A percentile compares a stretch with the other conserved stretches of the same genome.
Conservation (phyloP, 345 rosid species). For the Eucalyptus sp. region DNA sequence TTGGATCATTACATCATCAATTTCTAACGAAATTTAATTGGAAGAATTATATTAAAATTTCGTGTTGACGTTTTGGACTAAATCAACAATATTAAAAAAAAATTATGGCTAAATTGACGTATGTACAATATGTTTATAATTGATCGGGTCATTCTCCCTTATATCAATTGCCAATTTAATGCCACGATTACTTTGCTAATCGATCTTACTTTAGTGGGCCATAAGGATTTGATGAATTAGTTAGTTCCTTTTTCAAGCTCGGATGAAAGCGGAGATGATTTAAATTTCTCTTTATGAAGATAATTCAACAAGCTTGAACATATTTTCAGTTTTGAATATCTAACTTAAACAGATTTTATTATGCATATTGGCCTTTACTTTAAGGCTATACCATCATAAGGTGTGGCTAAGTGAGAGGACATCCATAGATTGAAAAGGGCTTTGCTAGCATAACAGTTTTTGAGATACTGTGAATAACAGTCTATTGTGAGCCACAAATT, state of each 20-base stretch:
- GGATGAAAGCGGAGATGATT: background rate
- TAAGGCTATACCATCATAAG: background rate
- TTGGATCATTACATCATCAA: rapidly evolving
- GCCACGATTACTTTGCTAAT: background rate
- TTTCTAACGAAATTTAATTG: rapidly evolving
- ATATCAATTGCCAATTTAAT: rapidly evolving
- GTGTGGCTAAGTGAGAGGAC: background rate
- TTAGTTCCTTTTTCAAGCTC: background rate
- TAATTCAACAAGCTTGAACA: background rate
- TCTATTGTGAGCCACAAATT: rapidly evolving
- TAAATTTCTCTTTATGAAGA: background rate
- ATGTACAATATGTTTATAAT: rapidly evolving
- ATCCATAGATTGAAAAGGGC: background rate
- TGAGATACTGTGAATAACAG: rapidly evolving
- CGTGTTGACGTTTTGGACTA: rapidly evolving
- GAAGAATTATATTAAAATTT: background rate
- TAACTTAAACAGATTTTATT: background rate
- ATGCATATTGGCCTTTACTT: background rate
- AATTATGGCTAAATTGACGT: rapidly evolving
- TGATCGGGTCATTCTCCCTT: rapidly evolving
- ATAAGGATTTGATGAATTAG: background rate
- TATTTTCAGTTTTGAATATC: background rate
- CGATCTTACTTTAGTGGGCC: background rate
- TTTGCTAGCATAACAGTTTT: rapidly evolving
- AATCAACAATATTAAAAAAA: rapidly evolving